Base-by-base conservation (phyloP, 2,329 filamentous ascomycete genomes). In the Fusarium newnesense region DNA sequence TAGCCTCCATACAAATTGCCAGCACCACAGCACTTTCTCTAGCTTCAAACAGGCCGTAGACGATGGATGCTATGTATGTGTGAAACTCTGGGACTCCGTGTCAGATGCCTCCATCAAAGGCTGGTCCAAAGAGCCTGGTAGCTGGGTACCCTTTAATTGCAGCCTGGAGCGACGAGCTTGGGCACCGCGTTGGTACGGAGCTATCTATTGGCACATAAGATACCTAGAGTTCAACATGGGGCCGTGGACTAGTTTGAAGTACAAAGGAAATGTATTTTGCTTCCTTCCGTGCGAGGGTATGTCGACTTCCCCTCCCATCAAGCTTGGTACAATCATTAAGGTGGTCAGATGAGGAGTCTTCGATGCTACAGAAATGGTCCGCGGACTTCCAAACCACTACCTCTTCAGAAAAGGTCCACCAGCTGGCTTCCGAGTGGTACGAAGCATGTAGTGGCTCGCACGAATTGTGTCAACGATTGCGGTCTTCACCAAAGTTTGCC, bases 281-380 rank as follows among this genome's bases (percentile, higher is more conserved):
- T 26, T 60, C 5, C 4, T 37, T 37, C 57, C 28, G 1, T 53
- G 57, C 10, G 2, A 26, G 2, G 21, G 44, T 60, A 16, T 15
- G 36, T 53, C 32, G 3, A 13, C 11, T 18, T 5, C 8, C 3
- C 19, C 16, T 12, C 26, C 11, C 5, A 40, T 16, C 6, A 26
- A 52, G 9, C n/a, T 2, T 19, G 11, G 4, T 40, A 18, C 1
- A 32, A 8, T 15, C 7, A 26, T 26, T n/a, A 21, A 26, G 1
- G 19, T 10, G 7, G 1, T 21, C 4, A 60, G 57, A 53, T 9
- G 16, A 52, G 1, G 8, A 28, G 32, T 32, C n/a, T 18, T 58
- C 26, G 2, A 32, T 40, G 18, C n/a, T 13, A 18, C 16, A 26
- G 0, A 10, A n/a, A 26, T 7, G 9, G 9, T 21, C 4, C 0